Evolutionary conservation across 805 yeast genomes (phyloP).

Genomic region (Candida krabiensis): DNA sequence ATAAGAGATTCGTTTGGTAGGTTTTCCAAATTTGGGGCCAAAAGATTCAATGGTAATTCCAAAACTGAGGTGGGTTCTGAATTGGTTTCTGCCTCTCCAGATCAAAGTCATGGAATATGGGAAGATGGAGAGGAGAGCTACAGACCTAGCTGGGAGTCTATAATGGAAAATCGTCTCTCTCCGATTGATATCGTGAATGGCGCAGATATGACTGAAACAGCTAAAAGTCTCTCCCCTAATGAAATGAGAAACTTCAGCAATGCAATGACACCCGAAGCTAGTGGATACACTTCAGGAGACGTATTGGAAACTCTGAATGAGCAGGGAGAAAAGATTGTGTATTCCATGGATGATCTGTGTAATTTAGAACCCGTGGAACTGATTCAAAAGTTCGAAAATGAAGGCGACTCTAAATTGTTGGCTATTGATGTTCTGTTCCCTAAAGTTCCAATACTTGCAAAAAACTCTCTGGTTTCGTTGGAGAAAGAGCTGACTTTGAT

Average conservation of each 20-base stretch:
- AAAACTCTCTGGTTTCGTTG: constrained; percentile 11
- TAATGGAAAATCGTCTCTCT: constrained; percentile 14
- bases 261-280: background rate
- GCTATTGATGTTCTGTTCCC: constrained; percentile 24
- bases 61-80: too few relatives aligned
- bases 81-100: constrained; percentile 1
- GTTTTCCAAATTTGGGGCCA: constrained; percentile 5
- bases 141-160: constrained; percentile 14
- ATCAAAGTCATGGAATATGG: background rate
- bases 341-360: constrained; percentile 18
- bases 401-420: constrained; percentile 20
- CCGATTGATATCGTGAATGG: constrained; percentile 21
- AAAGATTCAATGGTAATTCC: background rate
- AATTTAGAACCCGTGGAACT: constrained; percentile 18
- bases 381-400: constrained; percentile 13
- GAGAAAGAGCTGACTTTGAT: constrained; percentile 23
- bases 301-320: background rate
- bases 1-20: constrained; percentile 7
- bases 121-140: constrained; percentile 1
- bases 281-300: background rate
- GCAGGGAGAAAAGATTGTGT: constrained; percentile 5
- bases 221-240: background rate
- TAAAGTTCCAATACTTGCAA: constrained; percentile 4
- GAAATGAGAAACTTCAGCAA: too few relatives aligned
- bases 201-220: constrained; percentile 13